Evolutionary conservation across 2,329 filamentous ascomycete genomes (phyloP), one percentile per base, ranked within the genome.

Genomic region (Fusarium ambrosium): DNA sequence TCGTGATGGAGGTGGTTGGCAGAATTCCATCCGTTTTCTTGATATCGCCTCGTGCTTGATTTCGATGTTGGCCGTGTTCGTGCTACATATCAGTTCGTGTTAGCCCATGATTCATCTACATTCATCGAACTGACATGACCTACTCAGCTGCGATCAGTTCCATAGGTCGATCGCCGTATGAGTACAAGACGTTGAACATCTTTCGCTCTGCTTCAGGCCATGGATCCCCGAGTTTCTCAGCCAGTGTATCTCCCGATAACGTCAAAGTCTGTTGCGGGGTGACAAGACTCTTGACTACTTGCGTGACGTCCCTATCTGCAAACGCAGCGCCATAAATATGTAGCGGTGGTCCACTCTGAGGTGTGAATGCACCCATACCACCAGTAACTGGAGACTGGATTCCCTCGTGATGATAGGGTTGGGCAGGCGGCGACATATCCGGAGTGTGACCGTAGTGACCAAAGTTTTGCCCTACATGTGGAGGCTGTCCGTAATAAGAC

Each of bases 31-130:
- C 4, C 68, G 64, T 51, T 70, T 45, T 41, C 58, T 70, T 18
- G 68, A 70, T 60, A 70, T 63, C 9, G 68, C 68, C 60, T 70
- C 68, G 37, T 70, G 51, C 43, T 64, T 70, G 43, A 70, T 68
- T 32, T 70, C 68, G 8, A 70, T 70, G 36, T 64, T 70, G 36
- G 27, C 3, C 16, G 43, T 68, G 4, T 9, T 48, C 22, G 68
- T 68, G 9, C 68, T 70, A 37, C 20, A n/a, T 6, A 18, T 48
- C 8, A 51, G 16, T 4, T 4, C 16, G 18, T 24, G 36, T 70
- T 41, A 68, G 43, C 9, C 22, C 9, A 41, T 29, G 1, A 9
- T 20, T 24, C 7, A n/a, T 27, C 20, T 13, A 22, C 34, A 51
- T 39, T 34, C n/a, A 27, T 4, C 5, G 1, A 2, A 48, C 2